These are phyloP conservation scores for Pseudopyricularia javanii DNA, from an alignment of 2,329 filamentous ascomycete species.

Conservation along the genomic window DNA sequence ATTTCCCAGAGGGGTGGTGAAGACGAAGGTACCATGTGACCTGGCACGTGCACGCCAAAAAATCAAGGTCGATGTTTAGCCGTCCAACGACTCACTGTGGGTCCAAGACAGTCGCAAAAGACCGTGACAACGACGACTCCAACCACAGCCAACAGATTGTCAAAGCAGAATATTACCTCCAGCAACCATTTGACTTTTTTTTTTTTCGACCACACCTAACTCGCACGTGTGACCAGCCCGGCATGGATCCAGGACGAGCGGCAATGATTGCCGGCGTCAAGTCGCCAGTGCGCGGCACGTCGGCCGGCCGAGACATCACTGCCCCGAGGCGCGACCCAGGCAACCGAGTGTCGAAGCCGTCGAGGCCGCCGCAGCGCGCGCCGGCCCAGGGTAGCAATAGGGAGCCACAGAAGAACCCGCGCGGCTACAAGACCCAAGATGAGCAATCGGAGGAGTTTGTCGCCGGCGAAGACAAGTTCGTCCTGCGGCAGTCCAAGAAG, in stretches of 20 bases:
- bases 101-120: too few species aligned
- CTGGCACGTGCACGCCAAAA: too few species aligned
- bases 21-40: too few species aligned
- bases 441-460: slow-evolving; percentile 76
- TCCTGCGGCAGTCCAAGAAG: slow-evolving; percentile 93
- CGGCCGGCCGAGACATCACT: slow-evolving; percentile 31
- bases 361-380: slow-evolving; percentile 15
- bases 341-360: slow-evolving; percentile 38
- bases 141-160: neutral
- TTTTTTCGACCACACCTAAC: neutral
- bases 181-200: neutral
- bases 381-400: slow-evolving; percentile 8
- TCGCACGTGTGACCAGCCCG: neutral
- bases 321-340: slow-evolving; percentile 42
- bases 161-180: neutral
- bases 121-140: too few species aligned
- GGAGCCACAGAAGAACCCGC: slow-evolving; percentile 14
- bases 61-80: too few species aligned
- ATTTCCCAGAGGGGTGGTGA: too few species aligned
- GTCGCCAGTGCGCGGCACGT: slow-evolving; percentile 23
- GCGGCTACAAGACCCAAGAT: slow-evolving; percentile 55
- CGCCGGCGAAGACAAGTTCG: slow-evolving; percentile 89
- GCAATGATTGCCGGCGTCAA: slow-evolving; percentile 39
- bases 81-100: too few species aligned
- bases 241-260: slow-evolving; percentile 41